Conservation (phyloP, 345 rosid genomes). For the Hypericum androsaemum region DNA sequence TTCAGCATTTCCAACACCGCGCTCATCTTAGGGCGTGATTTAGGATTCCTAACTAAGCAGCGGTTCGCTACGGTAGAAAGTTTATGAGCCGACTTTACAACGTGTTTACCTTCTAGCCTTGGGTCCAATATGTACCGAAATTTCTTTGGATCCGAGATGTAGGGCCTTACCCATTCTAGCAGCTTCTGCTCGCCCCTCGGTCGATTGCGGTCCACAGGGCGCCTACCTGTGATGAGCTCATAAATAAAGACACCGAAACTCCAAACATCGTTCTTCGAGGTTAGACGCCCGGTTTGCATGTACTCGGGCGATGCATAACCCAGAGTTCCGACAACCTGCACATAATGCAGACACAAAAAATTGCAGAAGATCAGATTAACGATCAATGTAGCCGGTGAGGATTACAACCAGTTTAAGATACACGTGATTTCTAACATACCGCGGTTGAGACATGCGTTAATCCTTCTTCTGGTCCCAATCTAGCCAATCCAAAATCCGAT, state of each 20-base stretch:
- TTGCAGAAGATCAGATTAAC: neutral
- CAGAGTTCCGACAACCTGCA: slow-evolving; percentile 81
- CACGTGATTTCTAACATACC: slow-evolving; percentile 31
- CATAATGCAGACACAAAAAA: slow-evolving; percentile 3
- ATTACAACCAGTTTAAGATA: no score
- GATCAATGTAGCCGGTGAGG: no score
- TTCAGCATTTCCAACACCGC: slow-evolving; percentile 69
- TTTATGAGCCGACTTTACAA: slow-evolving; percentile 42
- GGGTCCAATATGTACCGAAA: slow-evolving; percentile 58
- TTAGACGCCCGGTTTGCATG: slow-evolving; percentile 70
- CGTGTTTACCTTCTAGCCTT: slow-evolving; percentile 46
- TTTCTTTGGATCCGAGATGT: slow-evolving; percentile 46
- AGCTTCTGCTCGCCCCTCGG: slow-evolving; percentile 83
- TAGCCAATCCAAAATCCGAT: slow-evolving; percentile 91
- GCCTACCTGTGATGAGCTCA: slow-evolving; percentile 84
- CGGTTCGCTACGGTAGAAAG: slow-evolving; percentile 60
- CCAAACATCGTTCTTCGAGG: slow-evolving; percentile 83
- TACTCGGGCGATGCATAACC: slow-evolving; percentile 95
- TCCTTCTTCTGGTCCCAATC: slow-evolving; percentile 87
- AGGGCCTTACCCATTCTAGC: slow-evolving; percentile 77
- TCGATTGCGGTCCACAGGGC: slow-evolving; percentile 63
- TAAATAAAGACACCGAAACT: slow-evolving; percentile 89
- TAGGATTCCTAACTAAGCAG: slow-evolving; percentile 62
- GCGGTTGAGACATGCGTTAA: slow-evolving; percentile 87
- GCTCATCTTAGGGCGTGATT: slow-evolving; percentile 84